Conservation (phyloP, 441 rosid species). For the Pelargonium cotyledonis region DNA sequence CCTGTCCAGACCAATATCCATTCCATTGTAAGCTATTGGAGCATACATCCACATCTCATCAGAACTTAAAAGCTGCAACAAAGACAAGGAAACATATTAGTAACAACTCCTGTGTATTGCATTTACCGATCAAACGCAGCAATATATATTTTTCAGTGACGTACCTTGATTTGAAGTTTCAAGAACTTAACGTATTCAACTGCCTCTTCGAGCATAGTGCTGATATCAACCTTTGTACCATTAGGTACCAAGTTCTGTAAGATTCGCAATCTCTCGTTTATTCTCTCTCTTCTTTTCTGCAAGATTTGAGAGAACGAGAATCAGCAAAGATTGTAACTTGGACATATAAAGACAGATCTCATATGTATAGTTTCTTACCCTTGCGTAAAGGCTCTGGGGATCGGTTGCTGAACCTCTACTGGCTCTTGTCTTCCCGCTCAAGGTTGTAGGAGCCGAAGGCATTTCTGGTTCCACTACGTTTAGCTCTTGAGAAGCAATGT, state of each 20-base stretch:
- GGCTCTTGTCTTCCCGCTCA: slow-evolving; percentile 50
- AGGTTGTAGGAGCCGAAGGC: slow-evolving; percentile 28
- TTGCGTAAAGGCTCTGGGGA: slow-evolving; percentile 72
- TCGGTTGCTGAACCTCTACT: slow-evolving; percentile 61
- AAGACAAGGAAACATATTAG: slow-evolving; percentile 1
- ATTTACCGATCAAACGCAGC: background rate
- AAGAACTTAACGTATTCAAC: slow-evolving; percentile 63
- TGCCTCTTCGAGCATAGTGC: slow-evolving; percentile 82
- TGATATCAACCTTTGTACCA: slow-evolving; percentile 82
- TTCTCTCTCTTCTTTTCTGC: slow-evolving; percentile 82
- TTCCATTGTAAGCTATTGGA: slow-evolving; percentile 67
- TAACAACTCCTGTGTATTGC: background rate
- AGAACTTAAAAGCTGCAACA: slow-evolving; percentile 55
- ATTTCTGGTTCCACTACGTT: slow-evolving; percentile 38
- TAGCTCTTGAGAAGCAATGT: slow-evolving; percentile 37
- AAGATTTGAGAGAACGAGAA: slow-evolving; percentile 7
- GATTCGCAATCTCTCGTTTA: slow-evolving; percentile 55
- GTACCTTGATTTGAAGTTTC: slow-evolving; percentile 78
- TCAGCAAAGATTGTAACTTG: background rate
- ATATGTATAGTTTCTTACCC: slow-evolving; percentile 28
- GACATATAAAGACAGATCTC: background rate
- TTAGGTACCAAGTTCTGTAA: slow-evolving; percentile 69
- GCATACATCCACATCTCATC: slow-evolving; percentile 72
- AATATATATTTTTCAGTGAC: background rate
- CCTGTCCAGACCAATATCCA: slow-evolving; percentile 58